phyloP scores from a whole-genome alignment of 805 yeast species.

The Kazachstania bromeliacearum region DNA sequence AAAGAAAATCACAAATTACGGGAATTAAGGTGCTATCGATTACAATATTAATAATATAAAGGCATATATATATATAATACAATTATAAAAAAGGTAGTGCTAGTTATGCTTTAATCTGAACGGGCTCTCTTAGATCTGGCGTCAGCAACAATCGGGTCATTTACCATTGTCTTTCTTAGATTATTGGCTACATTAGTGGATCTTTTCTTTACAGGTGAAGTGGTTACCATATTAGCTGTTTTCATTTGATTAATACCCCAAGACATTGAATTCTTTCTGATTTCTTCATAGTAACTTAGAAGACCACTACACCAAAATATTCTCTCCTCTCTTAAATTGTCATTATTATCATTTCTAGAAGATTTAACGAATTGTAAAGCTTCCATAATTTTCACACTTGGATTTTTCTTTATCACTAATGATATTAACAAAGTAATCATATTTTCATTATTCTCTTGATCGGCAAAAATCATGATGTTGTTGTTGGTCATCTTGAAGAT shows the following conservation, averaged over 20 bases:
- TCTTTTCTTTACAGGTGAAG: too few species aligned
- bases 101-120: constrained; percentile 9
- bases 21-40: too few species aligned
- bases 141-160: not conserved
- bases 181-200: not conserved
- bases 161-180: not conserved
- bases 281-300: constrained; percentile 16
- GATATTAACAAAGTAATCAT: constrained; percentile 21
- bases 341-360: constrained; percentile 12
- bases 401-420: constrained; percentile 17
- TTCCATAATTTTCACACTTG: constrained; percentile 16
- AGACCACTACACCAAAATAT: constrained; percentile 20
- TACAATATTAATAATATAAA: too few species aligned
- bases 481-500: constrained; percentile 19
- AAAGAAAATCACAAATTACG: too few species aligned
- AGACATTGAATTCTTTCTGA: constrained; percentile 13
- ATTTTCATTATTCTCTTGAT: constrained; percentile 23
- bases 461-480: constrained; percentile 17
- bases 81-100: too few species aligned
- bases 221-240: too few species aligned
- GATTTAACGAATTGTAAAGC: constrained; percentile 24
- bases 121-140: constrained; percentile 9
- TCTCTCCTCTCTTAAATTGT: constrained; percentile 11
- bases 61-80: too few species aligned
- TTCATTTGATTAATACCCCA: constrained; percentile 8